Base-by-base conservation (phyloP, 306 rosid genomes). In the Sphenostylis stenocarpa region DNA sequence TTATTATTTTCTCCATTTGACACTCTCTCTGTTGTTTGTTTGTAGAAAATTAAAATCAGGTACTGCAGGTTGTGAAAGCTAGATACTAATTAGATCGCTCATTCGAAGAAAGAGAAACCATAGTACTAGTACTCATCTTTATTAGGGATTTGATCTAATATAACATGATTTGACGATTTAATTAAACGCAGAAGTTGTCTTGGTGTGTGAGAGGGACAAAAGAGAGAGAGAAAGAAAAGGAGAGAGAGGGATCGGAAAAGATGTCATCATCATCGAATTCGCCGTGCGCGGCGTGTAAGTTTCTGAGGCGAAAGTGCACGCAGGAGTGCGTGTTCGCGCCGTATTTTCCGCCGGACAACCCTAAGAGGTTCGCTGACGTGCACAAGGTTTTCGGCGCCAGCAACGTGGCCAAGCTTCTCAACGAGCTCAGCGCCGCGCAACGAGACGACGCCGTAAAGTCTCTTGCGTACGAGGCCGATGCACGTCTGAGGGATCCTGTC, bases 241-340 rank as follows among this genome's bases (percentile, higher is more conserved):
- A 17, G 58, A 56, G 19, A 51, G 73, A 55, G 73, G 33, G 66
- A 67, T 44, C 56, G 65, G 57, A 55, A 33, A 49, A 82, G 26
- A 78, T 79, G 87, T 75, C 90, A 33, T 80, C 90, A 44, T 77
- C 90, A 41, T 86, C 94, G n/a, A 89, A 83, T 60, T 80, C 97
- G 6, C 98, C 98, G 69, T 94, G 97, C 80, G 98, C 96, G 28
- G 97, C 98, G 60, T 94, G 98, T 84, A 94, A 94, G 82, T 83
- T 61, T 23, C 90, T 81, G 13, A 52, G 98, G 82, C 78, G 96
- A 47, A 94, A 91, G 44, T 94, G 98, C 89, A 91, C 98, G 16
- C 94, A 88, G 62, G 97, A 94, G 75, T 94, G 98, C 80, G 96
- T 89, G 49, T 94, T 90, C 58, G 98, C 98, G 0, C 98, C 98